Percentiles rank a stretch among this genome's conserved stretches.
Evolutionary conservation across 2,329 filamentous ascomycete genomes (phyloP).

Genomic region (Hypoxylon sp.): DNA sequence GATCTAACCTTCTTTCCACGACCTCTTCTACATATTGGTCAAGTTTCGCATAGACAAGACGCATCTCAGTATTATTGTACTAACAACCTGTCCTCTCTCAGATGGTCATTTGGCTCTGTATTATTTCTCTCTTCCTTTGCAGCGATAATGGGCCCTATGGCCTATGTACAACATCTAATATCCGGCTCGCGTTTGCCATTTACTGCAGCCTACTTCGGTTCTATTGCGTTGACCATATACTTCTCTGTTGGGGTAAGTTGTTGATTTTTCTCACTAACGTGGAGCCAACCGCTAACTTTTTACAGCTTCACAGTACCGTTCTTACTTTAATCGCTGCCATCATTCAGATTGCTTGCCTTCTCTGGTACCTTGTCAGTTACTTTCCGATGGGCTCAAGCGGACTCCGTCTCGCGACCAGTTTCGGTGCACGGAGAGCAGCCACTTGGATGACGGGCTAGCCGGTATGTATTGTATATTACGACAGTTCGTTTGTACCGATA

Average conservation of each 20-base stretch:
- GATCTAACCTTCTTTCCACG: slow-evolving; percentile 47
- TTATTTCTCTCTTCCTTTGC: slow-evolving; percentile 95
- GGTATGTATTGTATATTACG: slow-evolving; percentile 32
- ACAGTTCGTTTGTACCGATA: slow-evolving; percentile 23
- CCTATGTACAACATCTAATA: slow-evolving; percentile 86
- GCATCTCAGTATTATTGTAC: slow-evolving; percentile 30
- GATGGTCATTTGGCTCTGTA: slow-evolving; percentile 93
- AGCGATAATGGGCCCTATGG: slow-evolving; percentile 90
- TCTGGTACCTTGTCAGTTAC: slow-evolving; percentile 97
- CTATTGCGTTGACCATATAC: slow-evolving; percentile 89
- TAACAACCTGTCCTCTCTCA: slow-evolving; percentile 60
- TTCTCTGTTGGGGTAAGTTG: slow-evolving; percentile 90
- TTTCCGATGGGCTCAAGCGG: slow-evolving; percentile 97
- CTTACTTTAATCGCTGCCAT: slow-evolving; percentile 89
- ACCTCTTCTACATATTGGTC: slow-evolving; percentile 24
- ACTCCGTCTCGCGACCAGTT: slow-evolving; percentile 86
- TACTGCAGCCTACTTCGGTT: slow-evolving; percentile 94
- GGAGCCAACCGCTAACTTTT: slow-evolving; percentile 43
- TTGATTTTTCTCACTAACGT: slow-evolving; percentile 1
- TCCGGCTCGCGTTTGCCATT: slow-evolving; percentile 91
- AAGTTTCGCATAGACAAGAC: slow-evolving; percentile 25
- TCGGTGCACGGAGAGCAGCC: slow-evolving; percentile 86
- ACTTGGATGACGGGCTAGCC: slow-evolving; percentile 86
- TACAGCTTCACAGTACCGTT: slow-evolving; percentile 83
- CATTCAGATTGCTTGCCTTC: slow-evolving; percentile 83